These are phyloP conservation scores for Verruconis gallopava DNA, from an alignment of 2,329 filamentous ascomycete genomes.

Conservation along the genomic window DNA sequence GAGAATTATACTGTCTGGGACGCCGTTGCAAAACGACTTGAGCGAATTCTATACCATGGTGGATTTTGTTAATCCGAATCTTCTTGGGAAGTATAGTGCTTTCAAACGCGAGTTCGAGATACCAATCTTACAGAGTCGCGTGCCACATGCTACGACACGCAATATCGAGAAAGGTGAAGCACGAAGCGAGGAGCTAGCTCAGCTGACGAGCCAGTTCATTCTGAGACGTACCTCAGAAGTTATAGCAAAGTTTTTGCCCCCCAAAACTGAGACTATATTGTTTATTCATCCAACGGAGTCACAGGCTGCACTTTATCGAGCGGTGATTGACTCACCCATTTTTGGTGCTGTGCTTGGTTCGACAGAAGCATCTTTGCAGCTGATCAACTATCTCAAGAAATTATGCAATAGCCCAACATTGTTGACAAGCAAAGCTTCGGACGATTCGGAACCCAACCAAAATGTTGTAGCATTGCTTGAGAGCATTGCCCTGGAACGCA, in stretches of 20 bases:
- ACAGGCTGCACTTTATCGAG: slow-evolving; percentile 49
- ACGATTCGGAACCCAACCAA: slow-evolving; percentile 34
- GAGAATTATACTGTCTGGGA: slow-evolving; percentile 52
- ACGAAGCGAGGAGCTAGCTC: slow-evolving; percentile 46
- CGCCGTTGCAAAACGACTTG: slow-evolving; percentile 56
- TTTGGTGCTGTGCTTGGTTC: slow-evolving; percentile 51
- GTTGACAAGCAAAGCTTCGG: slow-evolving; percentile 37
- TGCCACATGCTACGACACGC: slow-evolving; percentile 47
- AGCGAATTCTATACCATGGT: slow-evolving; percentile 56
- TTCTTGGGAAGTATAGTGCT: slow-evolving; percentile 47
- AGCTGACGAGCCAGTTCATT: slow-evolving; percentile 50
- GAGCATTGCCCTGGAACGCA: slow-evolving; percentile 41
- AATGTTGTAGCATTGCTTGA: slow-evolving; percentile 32
- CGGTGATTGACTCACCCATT: slow-evolving; percentile 50
- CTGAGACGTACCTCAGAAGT: slow-evolving; percentile 53
- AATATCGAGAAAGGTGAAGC: slow-evolving; percentile 53
- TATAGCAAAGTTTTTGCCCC: slow-evolving; percentile 51
- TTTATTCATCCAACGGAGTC: slow-evolving; percentile 50
- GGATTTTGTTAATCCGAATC: slow-evolving; percentile 55
- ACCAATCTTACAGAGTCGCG: slow-evolving; percentile 50
- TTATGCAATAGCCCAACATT: slow-evolving; percentile 59
- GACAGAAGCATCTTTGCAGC: slow-evolving; percentile 49
- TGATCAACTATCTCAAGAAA: slow-evolving; percentile 62
- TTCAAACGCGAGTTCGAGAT: slow-evolving; percentile 53
- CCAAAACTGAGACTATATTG: slow-evolving; percentile 54